Base-by-base conservation (phyloP, 768 basidiomycete species). In the Russula vinacea region DNA sequence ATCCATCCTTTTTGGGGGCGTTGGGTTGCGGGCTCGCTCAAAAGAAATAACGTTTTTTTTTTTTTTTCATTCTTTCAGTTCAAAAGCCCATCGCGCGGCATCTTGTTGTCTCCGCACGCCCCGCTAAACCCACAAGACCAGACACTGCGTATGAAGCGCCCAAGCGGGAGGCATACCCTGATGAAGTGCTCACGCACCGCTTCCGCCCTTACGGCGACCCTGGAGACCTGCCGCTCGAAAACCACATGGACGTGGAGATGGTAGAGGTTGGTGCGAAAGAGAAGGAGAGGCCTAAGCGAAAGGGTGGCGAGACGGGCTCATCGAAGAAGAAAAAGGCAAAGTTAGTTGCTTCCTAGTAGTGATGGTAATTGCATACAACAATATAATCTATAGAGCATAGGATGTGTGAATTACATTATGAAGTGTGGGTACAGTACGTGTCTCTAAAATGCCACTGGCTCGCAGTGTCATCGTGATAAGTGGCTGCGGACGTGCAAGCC, bases 401-500 rank as follows among this genome's bases (percentile, higher is more conserved):
- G 10, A 44, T 54, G 13, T 6, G 32, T 33, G 50, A 33, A 52
- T 60, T 42, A 56, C 17, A 56, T 16, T 52, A n/a, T 10, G 19
- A 35, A 10, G 44, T 49, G 42, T 22, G 17, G n/a, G n/a, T n/a
- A n/a, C n/a, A n/a, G 13, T n/a, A 52, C 26, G 24, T 56, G 13
- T 40, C 10, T 26, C 35, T 62, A 54, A 6, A 10, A 40, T 10
- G 37, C 6, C 11, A 26, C 24, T 8, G 16, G 6, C 22, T 14
- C 22, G n/a, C n/a, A 13, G 64, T 22, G n/a, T 50, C 51, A 62
- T 29, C 35, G 37, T 37, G 42, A 26, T 9, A 33, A 22, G 16
- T 33, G 53, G 16, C 55, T 51, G 22, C 62, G 62, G 26, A 78
- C 73, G 42, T 74, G 68, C 39, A 73, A 69, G 2, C 81, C 82